Conservation (phyloP, 2,329 filamentous ascomycete species). For the Phaeosphaeriaceae sp. region DNA sequence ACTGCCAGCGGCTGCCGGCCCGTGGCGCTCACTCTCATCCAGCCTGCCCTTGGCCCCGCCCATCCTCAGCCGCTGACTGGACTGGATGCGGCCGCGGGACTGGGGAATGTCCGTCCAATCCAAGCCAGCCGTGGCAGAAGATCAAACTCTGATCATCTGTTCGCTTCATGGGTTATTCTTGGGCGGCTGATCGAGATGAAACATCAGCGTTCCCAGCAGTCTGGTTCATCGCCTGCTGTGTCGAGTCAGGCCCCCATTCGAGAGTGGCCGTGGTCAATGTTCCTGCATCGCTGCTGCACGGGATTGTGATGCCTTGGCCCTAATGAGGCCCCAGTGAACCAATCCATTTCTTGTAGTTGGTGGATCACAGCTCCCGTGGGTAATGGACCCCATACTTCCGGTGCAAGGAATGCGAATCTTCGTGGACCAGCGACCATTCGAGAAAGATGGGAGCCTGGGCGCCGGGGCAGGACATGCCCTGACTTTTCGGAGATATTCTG, state of each 20-base stretch:
- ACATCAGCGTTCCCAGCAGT: constrained; percentile 42
- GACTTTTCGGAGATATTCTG: constrained; percentile 51
- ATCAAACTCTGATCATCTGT: constrained; percentile 46
- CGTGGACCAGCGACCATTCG: constrained; percentile 44
- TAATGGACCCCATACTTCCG: constrained; percentile 34
- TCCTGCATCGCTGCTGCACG: constrained; percentile 52
- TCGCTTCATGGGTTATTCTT: constrained; percentile 47
- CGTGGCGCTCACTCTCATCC: constrained; percentile 35
- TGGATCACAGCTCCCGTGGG: constrained; percentile 29
- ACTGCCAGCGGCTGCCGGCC: constrained; percentile 41
- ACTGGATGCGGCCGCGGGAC: constrained; percentile 21
- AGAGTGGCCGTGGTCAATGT: constrained; percentile 49
- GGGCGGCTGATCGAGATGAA: constrained; percentile 48
- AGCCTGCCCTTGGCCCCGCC: constrained; percentile 30
- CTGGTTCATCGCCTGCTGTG: constrained; percentile 43
- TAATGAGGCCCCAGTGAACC: constrained; percentile 37
- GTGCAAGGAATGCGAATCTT: constrained; percentile 49
- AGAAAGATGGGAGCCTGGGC: constrained; percentile 45
- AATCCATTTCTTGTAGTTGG: constrained; percentile 32
- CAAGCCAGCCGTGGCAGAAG: constrained; percentile 27
- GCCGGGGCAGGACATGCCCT: constrained; percentile 48
- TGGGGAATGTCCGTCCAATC: constrained; percentile 33
- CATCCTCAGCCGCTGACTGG: constrained; percentile 34
- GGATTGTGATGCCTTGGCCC: constrained; percentile 42
- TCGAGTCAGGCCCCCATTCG: constrained; percentile 42